These are phyloP conservation scores for Xerocomellus intermedius DNA, from an alignment of 768 basidiomycete species.

Conservation along the genomic window DNA sequence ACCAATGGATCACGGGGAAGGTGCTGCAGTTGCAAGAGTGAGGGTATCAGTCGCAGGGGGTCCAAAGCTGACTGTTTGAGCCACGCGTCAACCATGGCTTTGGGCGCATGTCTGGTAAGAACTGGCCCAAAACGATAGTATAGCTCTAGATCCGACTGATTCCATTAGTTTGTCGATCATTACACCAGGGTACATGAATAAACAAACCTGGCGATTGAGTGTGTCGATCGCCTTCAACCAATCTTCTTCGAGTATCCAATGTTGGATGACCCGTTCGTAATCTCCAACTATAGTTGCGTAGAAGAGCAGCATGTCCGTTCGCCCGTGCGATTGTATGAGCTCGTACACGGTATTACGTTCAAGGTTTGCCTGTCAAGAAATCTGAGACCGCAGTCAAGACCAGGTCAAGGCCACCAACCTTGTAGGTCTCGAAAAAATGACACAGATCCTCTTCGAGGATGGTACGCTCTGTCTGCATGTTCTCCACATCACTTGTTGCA, in stretches of 20 bases:
- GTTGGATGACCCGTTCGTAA: constrained; percentile 78
- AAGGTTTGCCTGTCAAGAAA: constrained; percentile 64
- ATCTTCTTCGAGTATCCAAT: constrained; percentile 90
- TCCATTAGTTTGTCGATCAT: constrained; percentile 1
- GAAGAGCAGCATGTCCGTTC: constrained; percentile 88
- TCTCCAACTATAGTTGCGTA: constrained; percentile 85
- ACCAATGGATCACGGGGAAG: constrained; percentile 67
- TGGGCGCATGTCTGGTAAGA: constrained; percentile 81
- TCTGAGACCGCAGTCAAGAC: neutral
- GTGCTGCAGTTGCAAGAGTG: constrained; percentile 79
- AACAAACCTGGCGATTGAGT: constrained; percentile 79
- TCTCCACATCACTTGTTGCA: constrained; percentile 78
- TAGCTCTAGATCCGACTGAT: constrained; percentile 75
- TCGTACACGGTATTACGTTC: constrained; percentile 87
- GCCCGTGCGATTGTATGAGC: constrained; percentile 89
- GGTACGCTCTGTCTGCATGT: constrained; percentile 71
- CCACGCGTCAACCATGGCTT: constrained; percentile 92
- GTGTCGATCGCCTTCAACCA: constrained; percentile 89
- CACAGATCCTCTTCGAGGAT: constrained; percentile 91
- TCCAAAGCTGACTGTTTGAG: constrained; percentile 77
- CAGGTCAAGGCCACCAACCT: constrained; percentile 45
- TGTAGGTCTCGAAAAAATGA: constrained; percentile 93
- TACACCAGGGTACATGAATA: neutral
- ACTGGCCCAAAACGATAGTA: constrained; percentile 93
- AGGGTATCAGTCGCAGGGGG: constrained; percentile 83